Evolutionary conservation across 139 green algal species (phyloP).

Genomic region (Chara braunii): DNA sequence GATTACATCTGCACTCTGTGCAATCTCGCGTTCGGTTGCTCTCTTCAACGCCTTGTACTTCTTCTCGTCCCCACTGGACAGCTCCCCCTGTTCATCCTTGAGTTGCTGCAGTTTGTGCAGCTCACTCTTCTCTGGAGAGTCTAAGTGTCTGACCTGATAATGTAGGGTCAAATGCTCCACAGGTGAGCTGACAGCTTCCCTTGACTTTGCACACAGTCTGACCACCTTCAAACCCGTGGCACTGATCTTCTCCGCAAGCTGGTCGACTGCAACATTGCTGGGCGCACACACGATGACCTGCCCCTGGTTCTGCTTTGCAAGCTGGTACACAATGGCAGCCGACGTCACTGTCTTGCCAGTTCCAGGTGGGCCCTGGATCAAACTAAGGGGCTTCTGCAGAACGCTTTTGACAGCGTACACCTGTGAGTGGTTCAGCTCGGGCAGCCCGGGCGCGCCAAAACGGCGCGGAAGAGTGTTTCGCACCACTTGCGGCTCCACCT

Average conservation of each 20-base stretch:
- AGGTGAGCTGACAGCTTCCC: conserved; percentile 69
- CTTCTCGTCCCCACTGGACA: conserved; percentile 78
- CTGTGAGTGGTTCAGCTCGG: conserved; percentile 90
- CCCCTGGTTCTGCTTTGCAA: conserved; percentile 58
- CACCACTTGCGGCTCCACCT: conserved; percentile 53
- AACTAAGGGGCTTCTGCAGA: conserved; percentile 66
- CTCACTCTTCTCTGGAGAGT: conserved; percentile 61
- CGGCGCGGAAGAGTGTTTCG: conserved; percentile 43
- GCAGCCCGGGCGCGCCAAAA: conserved; percentile 75
- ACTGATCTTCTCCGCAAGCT: conserved; percentile 88
- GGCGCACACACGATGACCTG: conserved; percentile 89
- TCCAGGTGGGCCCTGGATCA: conserved; percentile 88
- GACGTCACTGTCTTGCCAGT: conserved; percentile 98
- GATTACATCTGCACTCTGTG: conserved; percentile 76
- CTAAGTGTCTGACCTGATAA: conserved; percentile 84
- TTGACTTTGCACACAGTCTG: conserved; percentile 75
- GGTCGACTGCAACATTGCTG: conserved; percentile 95
- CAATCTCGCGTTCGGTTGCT: conserved; percentile 69
- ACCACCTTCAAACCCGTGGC: conserved; percentile 87
- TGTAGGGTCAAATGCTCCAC: conserved; percentile 95
- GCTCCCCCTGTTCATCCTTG: conserved; percentile 76
- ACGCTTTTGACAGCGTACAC: conserved; percentile 60
- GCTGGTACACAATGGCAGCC: conserved; percentile 89
- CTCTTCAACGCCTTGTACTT: conserved; percentile 58
- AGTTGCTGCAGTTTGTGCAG: conserved; percentile 84